Percentiles rank a stretch among this genome's conserved stretches.
These are phyloP conservation scores for Davidsoniella eucalypti DNA, from an alignment of 2,329 filamentous ascomycete genomes.

Conservation along the genomic window DNA sequence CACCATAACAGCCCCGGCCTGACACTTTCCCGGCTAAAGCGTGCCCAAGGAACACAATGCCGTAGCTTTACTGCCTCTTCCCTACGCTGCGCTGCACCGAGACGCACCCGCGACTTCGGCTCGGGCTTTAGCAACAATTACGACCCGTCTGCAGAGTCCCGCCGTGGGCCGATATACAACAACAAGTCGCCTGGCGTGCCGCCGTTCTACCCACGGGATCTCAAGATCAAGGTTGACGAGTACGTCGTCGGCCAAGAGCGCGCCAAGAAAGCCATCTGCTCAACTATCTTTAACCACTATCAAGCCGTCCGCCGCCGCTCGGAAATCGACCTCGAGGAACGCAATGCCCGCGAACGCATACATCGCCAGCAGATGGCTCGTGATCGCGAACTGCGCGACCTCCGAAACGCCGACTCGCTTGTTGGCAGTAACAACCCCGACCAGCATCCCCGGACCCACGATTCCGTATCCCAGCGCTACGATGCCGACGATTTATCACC, in stretches of 20 bases:
- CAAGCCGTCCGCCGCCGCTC: constrained; percentile 66
- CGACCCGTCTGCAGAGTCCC: constrained; percentile 35
- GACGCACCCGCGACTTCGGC: constrained; percentile 33
- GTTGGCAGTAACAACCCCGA: constrained; percentile 13
- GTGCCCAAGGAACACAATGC: constrained; percentile 7
- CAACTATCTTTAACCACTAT: constrained; percentile 94
- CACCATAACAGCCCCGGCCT: not conserved
- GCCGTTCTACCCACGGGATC: constrained; percentile 45
- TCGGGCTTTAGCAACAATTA: constrained; percentile 43
- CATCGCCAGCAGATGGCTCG: constrained; percentile 54
- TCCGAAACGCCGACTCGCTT: constrained; percentile 6
- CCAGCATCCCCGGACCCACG: not conserved
- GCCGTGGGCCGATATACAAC: constrained; percentile 41
- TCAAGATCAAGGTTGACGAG: constrained; percentile 86
- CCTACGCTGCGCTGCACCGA: constrained; percentile 16
- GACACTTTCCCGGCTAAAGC: constrained; percentile 5
- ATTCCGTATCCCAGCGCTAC: constrained; percentile 5
- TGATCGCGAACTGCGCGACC: constrained; percentile 37
- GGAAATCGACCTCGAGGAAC: constrained; percentile 56
- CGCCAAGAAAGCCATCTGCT: constrained; percentile 83
- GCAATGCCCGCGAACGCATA: constrained; percentile 42
- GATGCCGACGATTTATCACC: constrained; percentile 16
- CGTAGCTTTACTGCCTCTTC: constrained; percentile 16
- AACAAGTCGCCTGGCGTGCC: constrained; percentile 40
- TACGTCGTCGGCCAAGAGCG: constrained; percentile 94